Evolutionary conservation across 2,329 filamentous ascomycete species (phyloP).

Genomic region (Ascochyta fabae): DNA sequence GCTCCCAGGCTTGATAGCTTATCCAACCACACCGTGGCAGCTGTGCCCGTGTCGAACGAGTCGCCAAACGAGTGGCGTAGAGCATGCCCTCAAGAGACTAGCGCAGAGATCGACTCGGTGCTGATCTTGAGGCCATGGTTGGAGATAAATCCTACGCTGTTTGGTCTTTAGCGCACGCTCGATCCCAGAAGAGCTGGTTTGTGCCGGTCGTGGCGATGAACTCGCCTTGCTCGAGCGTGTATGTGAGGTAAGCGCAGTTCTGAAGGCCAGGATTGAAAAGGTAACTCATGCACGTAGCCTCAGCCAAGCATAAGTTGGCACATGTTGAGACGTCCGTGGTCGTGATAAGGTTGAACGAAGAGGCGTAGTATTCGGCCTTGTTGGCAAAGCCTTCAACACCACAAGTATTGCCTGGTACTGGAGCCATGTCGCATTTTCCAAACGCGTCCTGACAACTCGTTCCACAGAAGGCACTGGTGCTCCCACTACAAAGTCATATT

Average conservation of each 20-base stretch:
- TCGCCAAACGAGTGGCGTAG: background rate
- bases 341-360: slow-evolving; percentile 22
- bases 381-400: slow-evolving; percentile 22
- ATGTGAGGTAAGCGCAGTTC: slow-evolving; percentile 14
- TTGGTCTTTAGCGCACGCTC: slow-evolving; percentile 1
- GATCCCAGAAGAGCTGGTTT: slow-evolving; percentile 17
- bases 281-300: slow-evolving; percentile 21
- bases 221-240: slow-evolving; percentile 11
- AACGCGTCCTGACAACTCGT: slow-evolving; percentile 30
- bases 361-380: slow-evolving; percentile 22
- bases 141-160: background rate
- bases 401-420: slow-evolving; percentile 12
- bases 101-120: background rate
- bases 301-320: slow-evolving; percentile 18
- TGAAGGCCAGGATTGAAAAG: slow-evolving; percentile 16
- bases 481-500: slow-evolving; percentile 2
- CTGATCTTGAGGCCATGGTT: background rate
- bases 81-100: background rate
- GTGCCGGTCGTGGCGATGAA: slow-evolving; percentile 12
- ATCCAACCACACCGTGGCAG: no score
- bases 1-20: no score
- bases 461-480: slow-evolving; percentile 28
- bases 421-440: slow-evolving; percentile 14
- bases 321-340: slow-evolving; percentile 19
- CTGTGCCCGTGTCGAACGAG: background rate